Conservation (phyloP, 179 eudicot species). For the Beta corolliflora region DNA sequence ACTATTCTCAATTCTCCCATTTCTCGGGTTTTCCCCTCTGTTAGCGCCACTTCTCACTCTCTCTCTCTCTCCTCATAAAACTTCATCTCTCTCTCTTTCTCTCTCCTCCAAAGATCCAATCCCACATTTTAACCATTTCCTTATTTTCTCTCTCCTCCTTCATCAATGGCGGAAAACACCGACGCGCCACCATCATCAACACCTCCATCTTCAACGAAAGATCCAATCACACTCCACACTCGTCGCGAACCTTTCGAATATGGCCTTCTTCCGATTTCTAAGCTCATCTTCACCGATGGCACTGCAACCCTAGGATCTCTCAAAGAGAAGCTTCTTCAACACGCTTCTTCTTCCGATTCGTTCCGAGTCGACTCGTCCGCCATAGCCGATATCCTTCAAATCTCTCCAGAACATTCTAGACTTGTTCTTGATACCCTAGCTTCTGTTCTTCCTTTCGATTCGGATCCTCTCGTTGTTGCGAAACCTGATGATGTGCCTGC, state of each 20-base stretch:
- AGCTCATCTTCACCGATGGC: slow-evolving; percentile 79
- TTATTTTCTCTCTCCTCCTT: not conserved
- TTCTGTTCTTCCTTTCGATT: slow-evolving; percentile 50
- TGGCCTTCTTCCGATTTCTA: slow-evolving; percentile 80
- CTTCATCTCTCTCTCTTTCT: not conserved
- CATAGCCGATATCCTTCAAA: slow-evolving; percentile 36
- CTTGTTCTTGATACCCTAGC: slow-evolving; percentile 64
- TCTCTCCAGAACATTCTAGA: slow-evolving; percentile 45
- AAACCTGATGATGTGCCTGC: slow-evolving; percentile 47
- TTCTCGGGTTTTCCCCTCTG: not conserved
- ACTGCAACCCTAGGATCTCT: slow-evolving; percentile 51
- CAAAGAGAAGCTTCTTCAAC: slow-evolving; percentile 53
- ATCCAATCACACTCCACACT: slow-evolving; percentile 42
- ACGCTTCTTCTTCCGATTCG: slow-evolving; percentile 23
- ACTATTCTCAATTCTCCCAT: too few species aligned
- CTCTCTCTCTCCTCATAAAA: not conserved
- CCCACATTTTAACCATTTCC: not conserved
- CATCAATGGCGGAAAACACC: slow-evolving; percentile 39
- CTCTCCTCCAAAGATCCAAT: slow-evolving; percentile 15
- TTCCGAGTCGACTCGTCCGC: slow-evolving; percentile 41
- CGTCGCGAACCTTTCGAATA: slow-evolving; percentile 74
- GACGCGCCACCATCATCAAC: slow-evolving; percentile 20
- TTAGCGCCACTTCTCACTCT: slow-evolving; percentile 15
- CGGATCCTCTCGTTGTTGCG: slow-evolving; percentile 59
- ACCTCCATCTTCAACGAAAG: slow-evolving; percentile 21